phyloP scores from a whole-genome alignment of 2,329 filamentous ascomycete species.

The Cyclaneusma minus region DNA sequence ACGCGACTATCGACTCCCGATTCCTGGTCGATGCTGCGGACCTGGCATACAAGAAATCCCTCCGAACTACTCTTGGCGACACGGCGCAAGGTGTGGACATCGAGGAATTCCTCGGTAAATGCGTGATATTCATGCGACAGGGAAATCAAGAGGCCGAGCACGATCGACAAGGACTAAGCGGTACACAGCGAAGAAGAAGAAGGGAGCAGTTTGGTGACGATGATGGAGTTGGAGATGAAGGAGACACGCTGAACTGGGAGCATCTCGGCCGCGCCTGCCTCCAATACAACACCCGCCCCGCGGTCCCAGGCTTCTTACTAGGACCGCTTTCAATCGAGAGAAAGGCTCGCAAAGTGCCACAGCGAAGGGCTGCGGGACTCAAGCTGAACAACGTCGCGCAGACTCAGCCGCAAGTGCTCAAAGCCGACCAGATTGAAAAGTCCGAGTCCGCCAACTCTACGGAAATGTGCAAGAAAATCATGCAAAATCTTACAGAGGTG shows the following conservation, averaged over 20 bases:
- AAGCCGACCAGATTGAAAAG: constrained; percentile 54
- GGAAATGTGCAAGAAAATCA: constrained; percentile 61
- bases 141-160: constrained; percentile 30
- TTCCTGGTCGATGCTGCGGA: constrained; percentile 71
- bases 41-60: constrained; percentile 62
- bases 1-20: constrained; percentile 83
- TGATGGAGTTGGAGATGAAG: constrained; percentile 53
- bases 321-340: constrained; percentile 85
- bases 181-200: constrained; percentile 23
- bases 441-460: constrained; percentile 70
- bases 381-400: constrained; percentile 52
- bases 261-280: constrained; percentile 69
- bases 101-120: constrained; percentile 84
- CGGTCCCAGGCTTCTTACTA: constrained; percentile 69
- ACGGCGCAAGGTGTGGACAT: constrained; percentile 64
- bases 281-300: constrained; percentile 56
- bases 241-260: constrained; percentile 74
- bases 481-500: constrained; percentile 37
- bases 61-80: constrained; percentile 59
- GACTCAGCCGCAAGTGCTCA: constrained; percentile 64
- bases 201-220: constrained; percentile 30
- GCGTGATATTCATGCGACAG: constrained; percentile 68
- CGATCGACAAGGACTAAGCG: constrained; percentile 26
- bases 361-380: constrained; percentile 51
- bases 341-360: constrained; percentile 53